Percentiles rank a stretch among this genome's conserved stretches.
These are phyloP conservation scores for Chlamydomonas eustigma DNA, from an alignment of 139 green algal genomes.

Conservation along the genomic window DNA sequence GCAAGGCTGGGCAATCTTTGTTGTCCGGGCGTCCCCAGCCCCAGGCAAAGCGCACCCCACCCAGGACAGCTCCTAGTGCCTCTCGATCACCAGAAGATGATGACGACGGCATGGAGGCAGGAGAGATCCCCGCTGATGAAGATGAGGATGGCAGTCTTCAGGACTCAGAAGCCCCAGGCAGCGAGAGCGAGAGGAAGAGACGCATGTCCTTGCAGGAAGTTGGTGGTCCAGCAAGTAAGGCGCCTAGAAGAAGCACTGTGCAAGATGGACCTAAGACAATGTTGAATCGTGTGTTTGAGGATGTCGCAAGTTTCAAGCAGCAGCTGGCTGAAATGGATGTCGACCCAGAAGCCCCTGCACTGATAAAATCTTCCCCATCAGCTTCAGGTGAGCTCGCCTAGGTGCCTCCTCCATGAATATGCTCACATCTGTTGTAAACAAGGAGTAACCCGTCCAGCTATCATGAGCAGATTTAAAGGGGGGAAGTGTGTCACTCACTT, in stretches of 20 bases:
- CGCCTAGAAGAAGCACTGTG: background rate
- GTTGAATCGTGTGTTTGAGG: background rate
- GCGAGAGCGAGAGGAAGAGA: background rate
- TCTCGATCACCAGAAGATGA: background rate
- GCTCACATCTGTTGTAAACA: too few species aligned
- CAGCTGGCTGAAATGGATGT: conserved; percentile 2
- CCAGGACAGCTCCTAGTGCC: background rate
- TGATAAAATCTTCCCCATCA: conserved; percentile 3
- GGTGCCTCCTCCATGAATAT: too few species aligned
- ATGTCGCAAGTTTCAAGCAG: conserved; percentile 5
- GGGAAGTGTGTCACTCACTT: too few species aligned
- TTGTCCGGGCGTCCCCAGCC: background rate
- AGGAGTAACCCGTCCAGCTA: too few species aligned
- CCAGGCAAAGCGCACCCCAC: background rate
- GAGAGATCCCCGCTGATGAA: conserved; percentile 4
- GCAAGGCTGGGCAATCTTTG: background rate
- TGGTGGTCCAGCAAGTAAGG: background rate
- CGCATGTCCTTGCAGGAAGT: background rate
- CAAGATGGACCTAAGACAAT: background rate
- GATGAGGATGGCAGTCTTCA: background rate
- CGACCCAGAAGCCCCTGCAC: conserved; percentile 2
- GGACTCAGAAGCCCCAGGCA: background rate
- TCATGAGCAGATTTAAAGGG: too few species aligned
- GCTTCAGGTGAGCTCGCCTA: background rate
- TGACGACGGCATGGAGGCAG: conserved; percentile 7